Evolutionary conservation across 2,329 filamentous ascomycete species (phyloP), one percentile per base, ranked within the genome.

Genomic region (Ceratocystis papillata): DNA sequence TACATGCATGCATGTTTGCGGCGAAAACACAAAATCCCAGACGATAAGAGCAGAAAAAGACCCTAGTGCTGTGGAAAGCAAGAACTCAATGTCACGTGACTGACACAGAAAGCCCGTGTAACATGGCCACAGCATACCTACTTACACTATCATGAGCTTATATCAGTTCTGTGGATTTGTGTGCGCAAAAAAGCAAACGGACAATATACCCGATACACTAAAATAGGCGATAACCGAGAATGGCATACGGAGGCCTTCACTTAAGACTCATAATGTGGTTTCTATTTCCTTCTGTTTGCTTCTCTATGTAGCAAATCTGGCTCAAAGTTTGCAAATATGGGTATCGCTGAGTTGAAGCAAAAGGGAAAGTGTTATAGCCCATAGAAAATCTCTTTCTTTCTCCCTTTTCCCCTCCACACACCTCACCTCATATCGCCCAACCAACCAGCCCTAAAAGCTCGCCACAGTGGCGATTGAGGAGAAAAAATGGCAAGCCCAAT

Each of bases 181-280:
- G 55, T n/a, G 25, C 20, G 17, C 55, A 59, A 30, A n/a, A 8
- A n/a, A 37, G 55, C 55, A 59, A 59, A 59, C 30, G 55, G 28
- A 37, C 1, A 37, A 20, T 8, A 8, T 25, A 22, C 8, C 20
- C 15, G 28, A 37, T 37, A 37, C 17, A 53, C 55, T 1, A 20
- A n/a, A 28, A 59, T 33, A 8, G 15, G 20, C 22, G 48, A 28
- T 15, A 53, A 3, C 48, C 12, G 48, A 5, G 48, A n/a, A 20
- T 22, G 8, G 1, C 10, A 22, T 22, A 22, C 0, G n/a, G n/a
- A 53, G 22, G 48, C n/a, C n/a, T 3, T n/a, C 8, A 37, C 10
- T 15, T 10, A 30, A 30, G 15, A 37, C 55, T 15, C 6, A 37
- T 7, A 15, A 59, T 12, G 17, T n/a, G 4, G 30, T 1, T 59